Evolutionary conservation across 176 grass and related monocot species (phyloP), one percentile per base, ranked within the genome.

Genomic region (Avena atlantica): DNA sequence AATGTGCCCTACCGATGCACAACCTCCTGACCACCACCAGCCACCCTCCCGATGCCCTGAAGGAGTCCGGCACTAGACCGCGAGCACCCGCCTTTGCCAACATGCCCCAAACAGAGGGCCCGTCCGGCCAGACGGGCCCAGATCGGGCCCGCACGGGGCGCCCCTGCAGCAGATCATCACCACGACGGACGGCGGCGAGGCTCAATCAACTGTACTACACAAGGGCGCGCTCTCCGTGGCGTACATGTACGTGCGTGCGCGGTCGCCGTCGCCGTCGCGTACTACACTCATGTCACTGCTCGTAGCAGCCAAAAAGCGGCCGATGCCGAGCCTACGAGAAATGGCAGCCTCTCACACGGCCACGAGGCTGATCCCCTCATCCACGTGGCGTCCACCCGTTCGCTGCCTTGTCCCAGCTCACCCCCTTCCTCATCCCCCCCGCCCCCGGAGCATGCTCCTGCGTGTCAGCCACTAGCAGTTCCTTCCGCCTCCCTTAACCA

Each of bases 391-490:
- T 50, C 6, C 3, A 40, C 16, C 52, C 15, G 81, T 70, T 90
- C 9, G 93, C 9, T 12, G 7, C 9, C 8, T 1, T 4, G 34
- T 13, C 68, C 53, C 79, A 50, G 58, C 56, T 83, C 85, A 51
- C 76, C 89, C 45, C 34, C 80, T 78, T 86, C 89, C 91, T 87
- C 78, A 85, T 92, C 90, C 59, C 66, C 58, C 78, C 8, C 45
- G 21, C 4, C 23, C 8, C 4, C 21, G n/a, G 45, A 74, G 8
- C 60, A 12, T 34, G 76, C 82, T 20, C 56, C 57, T 31, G 55
- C 66, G 1, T 4, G 47, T 59, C 11, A 76, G 69, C 84, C 11
- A 74, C n/a, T 74, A 15, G n/a, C 72, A 31, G 6, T 40, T 51
- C 12, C 36, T 20, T 23, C 9, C 6, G 25, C 78, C 37, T 12